Base-by-base conservation (phyloP, 306 rosid genomes). In the Benincasa hispida region DNA sequence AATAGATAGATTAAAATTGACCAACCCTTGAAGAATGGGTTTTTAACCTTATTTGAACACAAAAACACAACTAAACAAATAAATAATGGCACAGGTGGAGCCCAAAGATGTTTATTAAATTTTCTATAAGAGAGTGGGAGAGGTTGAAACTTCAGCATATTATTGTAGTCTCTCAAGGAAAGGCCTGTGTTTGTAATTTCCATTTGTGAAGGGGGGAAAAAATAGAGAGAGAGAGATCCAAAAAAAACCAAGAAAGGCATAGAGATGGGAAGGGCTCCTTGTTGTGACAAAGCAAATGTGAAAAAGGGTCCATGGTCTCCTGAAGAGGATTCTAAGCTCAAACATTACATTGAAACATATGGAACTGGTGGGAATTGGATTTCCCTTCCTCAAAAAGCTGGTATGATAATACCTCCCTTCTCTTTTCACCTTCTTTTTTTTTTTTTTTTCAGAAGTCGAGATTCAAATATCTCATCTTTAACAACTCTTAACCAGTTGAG, bases 301-400 rank as follows among this genome's bases (percentile, higher is more conserved):
- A 93, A 93, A 91, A 93, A 85, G 78, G 98, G 98, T 55, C 97
- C 98, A 69, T 93, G 98, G 98, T 93, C 98, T 15, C 96, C 97
- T 6, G 97, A 91, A 85, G 98, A 93, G 84, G 98, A 93, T 79
- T 73, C 87, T n/a, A 87, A 85, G 90, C 93, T 93, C 2, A 93
- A 86, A 75, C 92, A 91, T 4, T 85, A 86, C 87, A 91, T 93
- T 0, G 86, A 91, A 48, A 91, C 86, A 15, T 77, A 87, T 82
- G 98, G 98, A 10, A 93, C 93, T n/a, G 98, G 96, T 59, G 97
- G 97, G 11, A 93, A 91, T 72, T 93, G 98, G 98, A 91, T 93
- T 79, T 91, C 96, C 73, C 97, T 93, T 78, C 98, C 98, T 34
- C 97, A 88, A 32, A 93, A 89, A 88, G 98, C 95, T 70, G 97